Percentiles rank a stretch among this genome's conserved stretches.
Evolutionary conservation across 2,329 filamentous ascomycete species (phyloP).

Genomic region (Cyphellophora europaea): DNA sequence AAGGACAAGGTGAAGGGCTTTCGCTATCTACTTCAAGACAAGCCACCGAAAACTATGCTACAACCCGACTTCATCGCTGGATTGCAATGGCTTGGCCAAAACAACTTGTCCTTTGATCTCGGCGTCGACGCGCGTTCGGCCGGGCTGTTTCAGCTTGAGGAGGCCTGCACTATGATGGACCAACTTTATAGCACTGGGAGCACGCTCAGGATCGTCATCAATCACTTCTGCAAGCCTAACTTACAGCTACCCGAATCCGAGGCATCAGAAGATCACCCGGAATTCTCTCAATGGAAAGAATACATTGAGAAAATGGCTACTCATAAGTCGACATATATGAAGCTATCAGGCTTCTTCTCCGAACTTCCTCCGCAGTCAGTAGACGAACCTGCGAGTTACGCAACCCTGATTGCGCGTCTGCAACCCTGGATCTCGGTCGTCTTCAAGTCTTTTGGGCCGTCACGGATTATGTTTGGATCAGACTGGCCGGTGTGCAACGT

Average conservation of each 20-base stretch:
- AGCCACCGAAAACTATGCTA: conserved; percentile 57
- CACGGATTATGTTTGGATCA: conserved; percentile 77
- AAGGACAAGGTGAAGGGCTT: conserved; percentile 61
- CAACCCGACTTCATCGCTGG: conserved; percentile 54
- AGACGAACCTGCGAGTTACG: conserved; percentile 25
- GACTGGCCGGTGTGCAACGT: conserved; percentile 91
- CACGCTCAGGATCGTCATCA: conserved; percentile 60
- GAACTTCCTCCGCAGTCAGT: conserved; percentile 53
- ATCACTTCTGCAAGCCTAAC: conserved; percentile 86
- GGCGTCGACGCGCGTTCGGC: conserved; percentile 73
- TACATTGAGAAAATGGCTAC: conserved; percentile 59
- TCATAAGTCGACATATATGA: conserved; percentile 66
- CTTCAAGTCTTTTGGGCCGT: conserved; percentile 61
- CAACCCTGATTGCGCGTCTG: conserved; percentile 54
- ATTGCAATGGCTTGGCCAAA: conserved; percentile 54
- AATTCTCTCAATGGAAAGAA: conserved; percentile 60
- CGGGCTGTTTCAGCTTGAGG: conserved; percentile 64
- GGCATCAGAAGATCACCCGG: conserved; percentile 31
- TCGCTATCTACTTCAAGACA: conserved; percentile 73
- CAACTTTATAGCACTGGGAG: conserved; percentile 49
- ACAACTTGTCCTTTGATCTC: conserved; percentile 66
- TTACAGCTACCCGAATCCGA: conserved; percentile 40
- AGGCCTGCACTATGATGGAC: conserved; percentile 61
- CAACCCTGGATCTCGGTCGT: conserved; percentile 64
- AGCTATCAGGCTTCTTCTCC: conserved; percentile 78